phyloP scores from a whole-genome alignment of 352 stramenopile genomes.

The Globisporangium alternatum region DNA sequence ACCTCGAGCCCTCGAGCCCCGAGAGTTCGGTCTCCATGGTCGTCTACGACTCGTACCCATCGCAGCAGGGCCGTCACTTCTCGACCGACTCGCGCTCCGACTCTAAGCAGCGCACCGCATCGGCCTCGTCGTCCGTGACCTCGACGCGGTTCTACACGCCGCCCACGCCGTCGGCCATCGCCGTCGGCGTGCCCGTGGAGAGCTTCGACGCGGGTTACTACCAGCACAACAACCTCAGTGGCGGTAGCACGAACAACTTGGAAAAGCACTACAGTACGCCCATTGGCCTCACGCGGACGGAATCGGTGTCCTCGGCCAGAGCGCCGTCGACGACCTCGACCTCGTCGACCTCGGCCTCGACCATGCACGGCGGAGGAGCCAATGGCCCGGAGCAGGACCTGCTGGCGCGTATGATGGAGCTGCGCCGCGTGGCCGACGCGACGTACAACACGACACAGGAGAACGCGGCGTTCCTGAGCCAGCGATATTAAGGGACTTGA shows the following conservation, averaged over 20 bases:
- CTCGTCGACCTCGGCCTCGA: not conserved
- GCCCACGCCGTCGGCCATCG: slow-evolving; percentile 3
- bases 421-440: slow-evolving; percentile 45
- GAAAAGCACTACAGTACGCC: not conserved
- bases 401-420: slow-evolving; percentile 37
- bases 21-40: slow-evolving; percentile 16
- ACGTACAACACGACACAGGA: slow-evolving; percentile 46
- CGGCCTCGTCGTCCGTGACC: not conserved
- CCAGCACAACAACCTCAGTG: no score
- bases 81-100: not conserved
- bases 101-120: not conserved
- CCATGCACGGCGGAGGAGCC: no score
- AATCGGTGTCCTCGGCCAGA: no score
- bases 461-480: slow-evolving; percentile 45
- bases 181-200: slow-evolving; percentile 5
- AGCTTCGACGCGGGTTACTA: slow-evolving; percentile 6
- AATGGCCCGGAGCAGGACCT: slow-evolving; percentile 16
- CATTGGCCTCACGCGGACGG: slow-evolving; percentile 9
- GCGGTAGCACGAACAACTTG: no score
- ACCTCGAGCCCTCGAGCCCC: not conserved
- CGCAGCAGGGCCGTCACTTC: not conserved
- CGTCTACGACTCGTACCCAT: slow-evolving; percentile 6
- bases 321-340: no score
- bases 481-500: slow-evolving; percentile 15
- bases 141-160: slow-evolving; percentile 11